Evolutionary conservation across 257 asterid species (phyloP).

Genomic region (Thymus mandschuricus): DNA sequence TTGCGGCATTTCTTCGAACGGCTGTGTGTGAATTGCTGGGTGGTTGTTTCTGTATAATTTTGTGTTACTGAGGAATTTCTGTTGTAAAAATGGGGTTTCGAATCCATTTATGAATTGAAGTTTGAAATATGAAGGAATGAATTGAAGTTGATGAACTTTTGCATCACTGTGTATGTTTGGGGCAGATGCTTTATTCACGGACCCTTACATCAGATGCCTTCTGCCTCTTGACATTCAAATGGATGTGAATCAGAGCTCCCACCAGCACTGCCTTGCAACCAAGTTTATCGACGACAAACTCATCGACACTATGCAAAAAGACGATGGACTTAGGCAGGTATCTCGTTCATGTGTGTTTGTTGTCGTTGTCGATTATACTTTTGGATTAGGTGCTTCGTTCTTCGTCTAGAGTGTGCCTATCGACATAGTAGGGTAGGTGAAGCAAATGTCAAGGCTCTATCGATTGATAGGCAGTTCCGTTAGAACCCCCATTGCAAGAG

Average conservation of each 20-base stretch:
- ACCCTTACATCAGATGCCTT: conserved; percentile 80
- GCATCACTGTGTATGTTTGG: neutral
- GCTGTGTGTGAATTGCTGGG: neutral
- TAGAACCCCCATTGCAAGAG: no score
- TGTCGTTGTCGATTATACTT: neutral
- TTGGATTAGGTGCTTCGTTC: no score
- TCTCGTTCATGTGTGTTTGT: neutral
- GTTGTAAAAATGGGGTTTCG: neutral
- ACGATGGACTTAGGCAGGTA: conserved; percentile 80
- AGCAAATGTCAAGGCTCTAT: no score
- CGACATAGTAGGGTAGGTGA: no score
- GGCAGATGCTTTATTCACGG: conserved; percentile 76
- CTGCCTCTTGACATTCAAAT: conserved; percentile 40
- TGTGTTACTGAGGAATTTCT: neutral
- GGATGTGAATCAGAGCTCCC: conserved; percentile 42
- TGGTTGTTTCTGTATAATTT: conserved; percentile 1
- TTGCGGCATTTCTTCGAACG: conserved; percentile 39
- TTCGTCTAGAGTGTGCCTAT: no score
- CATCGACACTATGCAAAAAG: conserved; percentile 41
- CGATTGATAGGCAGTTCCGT: no score
- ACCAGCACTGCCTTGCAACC: conserved; percentile 72
- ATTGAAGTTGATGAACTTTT: neutral
- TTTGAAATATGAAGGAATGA: neutral
- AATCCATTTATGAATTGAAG: neutral
- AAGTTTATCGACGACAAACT: conserved; percentile 76